A percentile compares a stretch with the other conserved stretches of the same genome.
Evolutionary conservation across 257 asterid species (phyloP).

Genomic region (Forsythia viridissima): DNA sequence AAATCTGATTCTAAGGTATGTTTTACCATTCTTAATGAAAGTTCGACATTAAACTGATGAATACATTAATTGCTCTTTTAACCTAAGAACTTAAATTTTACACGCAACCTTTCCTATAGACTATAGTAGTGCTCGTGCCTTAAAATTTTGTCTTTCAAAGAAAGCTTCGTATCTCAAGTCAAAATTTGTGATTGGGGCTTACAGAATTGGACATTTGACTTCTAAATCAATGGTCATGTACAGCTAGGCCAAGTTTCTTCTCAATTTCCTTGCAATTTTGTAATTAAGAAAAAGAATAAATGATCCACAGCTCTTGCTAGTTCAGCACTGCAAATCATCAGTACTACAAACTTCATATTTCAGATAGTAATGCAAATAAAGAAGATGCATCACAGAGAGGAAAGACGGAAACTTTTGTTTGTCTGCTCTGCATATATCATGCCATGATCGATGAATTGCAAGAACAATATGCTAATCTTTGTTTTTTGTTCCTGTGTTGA

Average conservation of each 20-base stretch:
- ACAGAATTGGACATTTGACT: background rate
- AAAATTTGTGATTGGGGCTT: background rate
- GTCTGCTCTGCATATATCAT: too few species aligned
- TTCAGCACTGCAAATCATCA: too few species aligned
- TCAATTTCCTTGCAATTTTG: too few species aligned
- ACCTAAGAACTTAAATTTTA: background rate
- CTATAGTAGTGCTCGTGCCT: background rate
- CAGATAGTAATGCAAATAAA: too few species aligned
- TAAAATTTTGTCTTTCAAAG: background rate
- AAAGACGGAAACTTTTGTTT: too few species aligned
- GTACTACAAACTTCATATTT: too few species aligned
- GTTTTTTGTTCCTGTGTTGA: too few species aligned
- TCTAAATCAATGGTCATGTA: background rate
- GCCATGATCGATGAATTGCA: too few species aligned
- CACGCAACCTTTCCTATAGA: background rate
- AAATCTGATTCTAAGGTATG: conserved; percentile 67
- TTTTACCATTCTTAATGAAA: background rate
- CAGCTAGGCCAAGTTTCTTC: background rate
- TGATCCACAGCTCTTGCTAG: too few species aligned
- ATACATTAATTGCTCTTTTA: background rate
- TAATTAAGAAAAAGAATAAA: too few species aligned
- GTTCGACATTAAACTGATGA: background rate
- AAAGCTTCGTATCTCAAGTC: background rate
- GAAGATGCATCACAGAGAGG: too few species aligned
- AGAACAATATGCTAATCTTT: too few species aligned